These are phyloP conservation scores for Dendrobium chrysotoxum DNA, from an alignment of 106 monocot species.

Conservation along the genomic window DNA sequence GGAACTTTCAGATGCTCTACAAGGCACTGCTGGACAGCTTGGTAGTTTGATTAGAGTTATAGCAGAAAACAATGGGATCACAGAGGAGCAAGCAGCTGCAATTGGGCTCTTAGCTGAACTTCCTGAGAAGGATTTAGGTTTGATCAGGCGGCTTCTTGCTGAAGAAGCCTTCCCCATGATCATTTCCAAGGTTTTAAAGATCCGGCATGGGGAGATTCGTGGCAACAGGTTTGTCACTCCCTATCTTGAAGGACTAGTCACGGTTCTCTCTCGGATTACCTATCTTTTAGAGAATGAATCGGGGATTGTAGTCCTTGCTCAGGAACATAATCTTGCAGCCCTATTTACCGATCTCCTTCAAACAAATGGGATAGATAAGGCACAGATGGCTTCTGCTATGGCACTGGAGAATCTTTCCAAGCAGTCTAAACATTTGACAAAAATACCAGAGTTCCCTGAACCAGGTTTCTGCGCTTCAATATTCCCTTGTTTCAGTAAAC, in stretches of 20 bases:
- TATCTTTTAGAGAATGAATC: slow-evolving; percentile 52
- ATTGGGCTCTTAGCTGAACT: slow-evolving; percentile 66
- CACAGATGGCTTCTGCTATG: slow-evolving; percentile 58
- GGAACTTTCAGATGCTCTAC: slow-evolving; percentile 64
- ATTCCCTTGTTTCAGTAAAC: slow-evolving; percentile 41
- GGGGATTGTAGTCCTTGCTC: slow-evolving; percentile 27
- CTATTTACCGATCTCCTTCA: slow-evolving; percentile 71
- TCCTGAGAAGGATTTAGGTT: slow-evolving; percentile 58
- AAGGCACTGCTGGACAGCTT: slow-evolving; percentile 51
- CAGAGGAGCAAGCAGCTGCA: slow-evolving; percentile 88
- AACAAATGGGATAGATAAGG: slow-evolving; percentile 63
- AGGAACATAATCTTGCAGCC: slow-evolving; percentile 48
- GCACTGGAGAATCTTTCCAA: slow-evolving; percentile 81
- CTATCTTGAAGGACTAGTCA: slow-evolving; percentile 71
- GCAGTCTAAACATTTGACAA: slow-evolving; percentile 51
- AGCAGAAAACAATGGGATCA: slow-evolving; percentile 50
- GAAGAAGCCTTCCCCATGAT: slow-evolving; percentile 51
- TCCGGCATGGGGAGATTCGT: slow-evolving; percentile 49
- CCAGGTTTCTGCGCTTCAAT: slow-evolving; percentile 31
- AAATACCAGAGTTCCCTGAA: slow-evolving; percentile 22
- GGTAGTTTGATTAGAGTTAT: slow-evolving; percentile 52
- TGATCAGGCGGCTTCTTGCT: slow-evolving; percentile 55
- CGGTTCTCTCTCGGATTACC: slow-evolving; percentile 64
- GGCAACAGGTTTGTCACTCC: slow-evolving; percentile 53
- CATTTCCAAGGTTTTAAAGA: slow-evolving; percentile 37